Evolutionary conservation across 2,329 filamentous ascomycete genomes (phyloP).

Genomic region (Lasiodiplodia gonubiensis): DNA sequence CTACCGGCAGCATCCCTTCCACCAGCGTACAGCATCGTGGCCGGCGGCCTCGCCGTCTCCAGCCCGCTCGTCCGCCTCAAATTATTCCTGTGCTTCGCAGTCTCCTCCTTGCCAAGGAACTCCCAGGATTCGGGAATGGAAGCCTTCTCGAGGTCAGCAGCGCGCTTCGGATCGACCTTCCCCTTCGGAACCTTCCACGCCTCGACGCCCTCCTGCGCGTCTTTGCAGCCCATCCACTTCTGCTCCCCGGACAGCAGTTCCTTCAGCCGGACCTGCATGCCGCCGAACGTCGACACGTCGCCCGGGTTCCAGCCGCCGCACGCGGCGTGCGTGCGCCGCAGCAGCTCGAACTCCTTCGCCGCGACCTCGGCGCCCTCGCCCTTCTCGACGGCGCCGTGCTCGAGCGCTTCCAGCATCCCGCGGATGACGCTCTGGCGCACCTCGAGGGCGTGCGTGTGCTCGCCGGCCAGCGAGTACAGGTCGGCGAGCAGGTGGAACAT

Average conservation of each 20-base stretch:
- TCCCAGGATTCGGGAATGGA: background rate
- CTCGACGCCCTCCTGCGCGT: background rate
- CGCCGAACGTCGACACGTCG: constrained; percentile 54
- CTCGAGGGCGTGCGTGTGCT: constrained; percentile 41
- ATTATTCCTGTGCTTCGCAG: background rate
- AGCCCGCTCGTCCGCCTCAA: constrained; percentile 3
- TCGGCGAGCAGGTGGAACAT: constrained; percentile 57
- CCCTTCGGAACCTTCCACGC: background rate
- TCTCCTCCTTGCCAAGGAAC: background rate
- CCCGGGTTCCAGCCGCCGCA: constrained; percentile 52
- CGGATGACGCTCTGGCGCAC: constrained; percentile 42
- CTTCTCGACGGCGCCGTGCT: constrained; percentile 32
- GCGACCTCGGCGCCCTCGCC: constrained; percentile 37
- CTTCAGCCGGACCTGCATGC: constrained; percentile 53
- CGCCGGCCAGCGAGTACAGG: constrained; percentile 53
- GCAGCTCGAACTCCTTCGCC: constrained; percentile 40
- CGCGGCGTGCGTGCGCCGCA: constrained; percentile 44
- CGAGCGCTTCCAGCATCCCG: constrained; percentile 37
- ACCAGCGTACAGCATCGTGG: background rate
- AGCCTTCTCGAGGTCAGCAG: background rate
- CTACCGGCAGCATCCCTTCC: background rate
- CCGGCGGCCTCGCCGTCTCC: background rate
- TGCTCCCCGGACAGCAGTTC: constrained; percentile 41
- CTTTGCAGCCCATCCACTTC: constrained; percentile 37
- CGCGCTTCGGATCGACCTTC: background rate